phyloP scores from a whole-genome alignment of 495 filamentous ascomycete genomes.

The Physcia stellaris region DNA sequence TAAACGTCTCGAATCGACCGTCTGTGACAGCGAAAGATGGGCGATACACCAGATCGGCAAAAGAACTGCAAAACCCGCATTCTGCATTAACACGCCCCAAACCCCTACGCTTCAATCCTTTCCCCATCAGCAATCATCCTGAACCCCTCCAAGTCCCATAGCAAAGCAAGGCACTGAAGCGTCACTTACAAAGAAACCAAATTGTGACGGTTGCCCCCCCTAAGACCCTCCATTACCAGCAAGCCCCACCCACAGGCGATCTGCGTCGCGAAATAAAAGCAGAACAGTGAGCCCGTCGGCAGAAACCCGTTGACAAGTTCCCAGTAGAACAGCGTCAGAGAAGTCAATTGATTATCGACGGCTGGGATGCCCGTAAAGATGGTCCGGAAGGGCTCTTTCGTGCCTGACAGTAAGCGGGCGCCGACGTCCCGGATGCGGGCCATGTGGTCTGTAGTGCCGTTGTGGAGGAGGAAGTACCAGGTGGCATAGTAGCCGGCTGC shows the following conservation, averaged over 20 bases:
- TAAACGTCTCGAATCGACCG: conserved; percentile 28
- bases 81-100: conserved; percentile 41
- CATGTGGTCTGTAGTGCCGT: conserved; percentile 26
- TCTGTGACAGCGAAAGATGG: conserved; percentile 40
- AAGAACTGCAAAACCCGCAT: conserved; percentile 37
- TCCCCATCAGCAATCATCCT: conserved; percentile 41
- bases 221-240: too few relatives aligned
- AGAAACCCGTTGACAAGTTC: conserved; percentile 36
- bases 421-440: conserved; percentile 14
- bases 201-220: too few relatives aligned
- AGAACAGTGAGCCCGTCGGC: conserved; percentile 30
- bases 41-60: conserved; percentile 37
- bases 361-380: conserved; percentile 36
- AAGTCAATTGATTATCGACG: conserved; percentile 33
- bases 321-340: conserved; percentile 41
- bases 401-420: conserved; percentile 28
- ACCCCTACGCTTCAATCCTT: conserved; percentile 42
- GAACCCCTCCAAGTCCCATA: too few relatives aligned
- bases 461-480: conserved; percentile 26
- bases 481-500: conserved; percentile 29
- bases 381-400: conserved; percentile 22
- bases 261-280: conserved; percentile 37
- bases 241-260: conserved; percentile 43
- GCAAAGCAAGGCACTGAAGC: too few relatives aligned
- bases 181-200: too few relatives aligned